phyloP scores from a whole-genome alignment of 768 basidiomycete species.

The Hygrocybe punicea region DNA sequence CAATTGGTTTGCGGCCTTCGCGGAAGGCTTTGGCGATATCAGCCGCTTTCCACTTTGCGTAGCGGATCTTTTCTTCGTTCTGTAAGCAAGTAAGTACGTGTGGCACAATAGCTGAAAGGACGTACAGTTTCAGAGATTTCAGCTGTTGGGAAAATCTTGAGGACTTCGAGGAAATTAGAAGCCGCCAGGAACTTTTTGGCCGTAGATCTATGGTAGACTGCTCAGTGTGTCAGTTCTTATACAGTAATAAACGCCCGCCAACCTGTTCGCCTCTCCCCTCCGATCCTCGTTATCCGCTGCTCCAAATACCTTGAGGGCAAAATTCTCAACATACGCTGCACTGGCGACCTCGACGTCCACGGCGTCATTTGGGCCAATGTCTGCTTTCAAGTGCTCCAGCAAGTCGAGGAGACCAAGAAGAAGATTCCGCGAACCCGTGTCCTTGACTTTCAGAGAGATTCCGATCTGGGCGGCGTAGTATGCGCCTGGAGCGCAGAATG shows the following conservation, averaged over 20 bases:
- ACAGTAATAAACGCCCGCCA: too few relatives aligned
- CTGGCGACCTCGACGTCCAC: conserved; percentile 79
- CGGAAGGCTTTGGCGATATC: conserved; percentile 92
- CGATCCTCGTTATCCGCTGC: conserved; percentile 91
- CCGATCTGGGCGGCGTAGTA: conserved; percentile 91
- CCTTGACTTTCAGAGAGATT: conserved; percentile 69
- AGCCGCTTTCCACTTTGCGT: conserved; percentile 96
- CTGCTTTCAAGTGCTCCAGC: conserved; percentile 77
- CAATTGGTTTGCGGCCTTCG: conserved; percentile 81
- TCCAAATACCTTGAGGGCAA: conserved; percentile 85
- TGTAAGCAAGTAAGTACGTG: conserved; percentile 26
- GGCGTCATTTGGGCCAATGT: conserved; percentile 72
- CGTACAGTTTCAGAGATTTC: conserved; percentile 58
- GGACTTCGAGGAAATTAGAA: conserved; percentile 88
- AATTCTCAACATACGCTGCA: conserved; percentile 91
- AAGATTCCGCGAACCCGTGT: conserved; percentile 57
- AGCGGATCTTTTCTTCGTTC: conserved; percentile 86
- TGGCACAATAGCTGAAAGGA: conserved; percentile 4
- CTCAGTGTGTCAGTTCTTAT: conserved; percentile 2
- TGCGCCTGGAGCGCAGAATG: conserved; percentile 50
- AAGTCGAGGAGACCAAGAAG: conserved; percentile 70
- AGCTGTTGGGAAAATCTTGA: conserved; percentile 66
- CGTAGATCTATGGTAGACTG: conserved; percentile 55
- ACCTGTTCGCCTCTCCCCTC: conserved; percentile 72
- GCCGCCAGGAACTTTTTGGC: conserved; percentile 95